A percentile compares a stretch with the other conserved stretches of the same genome.
Evolutionary conservation across 1,284 basidiomycete species (phyloP).

Genomic region (Rhodotorula sp.): DNA sequence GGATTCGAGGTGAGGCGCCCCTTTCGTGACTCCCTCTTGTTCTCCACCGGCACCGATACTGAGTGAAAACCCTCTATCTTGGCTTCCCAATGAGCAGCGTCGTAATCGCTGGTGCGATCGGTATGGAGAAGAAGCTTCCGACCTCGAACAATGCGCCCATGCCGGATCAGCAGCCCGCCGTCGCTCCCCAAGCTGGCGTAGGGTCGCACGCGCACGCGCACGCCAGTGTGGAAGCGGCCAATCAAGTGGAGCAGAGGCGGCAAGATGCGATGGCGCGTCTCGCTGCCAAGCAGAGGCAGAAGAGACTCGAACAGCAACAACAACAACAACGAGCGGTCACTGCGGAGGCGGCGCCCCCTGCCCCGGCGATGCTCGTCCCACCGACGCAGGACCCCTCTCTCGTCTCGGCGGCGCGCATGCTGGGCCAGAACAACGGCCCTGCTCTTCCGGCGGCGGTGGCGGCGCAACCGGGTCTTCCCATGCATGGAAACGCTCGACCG

Average conservation of each 20-base stretch:
- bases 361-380: background rate
- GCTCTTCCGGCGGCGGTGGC: background rate
- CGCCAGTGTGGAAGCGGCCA: background rate
- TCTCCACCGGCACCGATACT: background rate
- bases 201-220: background rate
- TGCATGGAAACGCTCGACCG: background rate
- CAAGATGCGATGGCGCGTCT: conserved; percentile 1
- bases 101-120: background rate
- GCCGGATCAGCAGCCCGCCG: background rate
- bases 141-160: background rate
- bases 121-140: background rate
- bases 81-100: background rate
- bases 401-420: conserved; percentile 4
- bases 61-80: too few relatives aligned
- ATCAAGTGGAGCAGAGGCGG: background rate
- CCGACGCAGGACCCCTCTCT: background rate
- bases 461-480: background rate
- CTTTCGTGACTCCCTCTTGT: background rate
- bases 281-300: conserved; percentile 2
- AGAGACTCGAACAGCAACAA: background rate
- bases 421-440: background rate
- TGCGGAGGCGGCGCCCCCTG: background rate
- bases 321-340: background rate
- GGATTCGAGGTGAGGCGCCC: background rate
- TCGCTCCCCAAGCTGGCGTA: background rate